Percentiles rank a stretch among this genome's conserved stretches.
Evolutionary conservation across 2,329 filamentous ascomycete genomes (phyloP).

Genomic region (Ilyonectria mors-panacis): DNA sequence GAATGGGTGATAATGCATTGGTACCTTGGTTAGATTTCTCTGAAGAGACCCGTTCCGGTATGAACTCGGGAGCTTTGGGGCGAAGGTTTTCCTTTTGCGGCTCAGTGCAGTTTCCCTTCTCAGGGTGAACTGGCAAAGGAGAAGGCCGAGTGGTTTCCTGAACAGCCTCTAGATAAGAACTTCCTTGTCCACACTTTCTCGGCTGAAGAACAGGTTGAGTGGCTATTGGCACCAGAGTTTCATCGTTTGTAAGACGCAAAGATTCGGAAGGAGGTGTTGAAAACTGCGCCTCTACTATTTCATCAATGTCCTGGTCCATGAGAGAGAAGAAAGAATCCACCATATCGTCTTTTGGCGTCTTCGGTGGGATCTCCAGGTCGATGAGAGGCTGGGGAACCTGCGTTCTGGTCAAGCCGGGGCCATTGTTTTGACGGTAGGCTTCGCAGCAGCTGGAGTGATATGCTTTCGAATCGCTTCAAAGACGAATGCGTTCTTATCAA

Average conservation of each 20-base stretch:
- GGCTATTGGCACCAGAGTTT: not conserved
- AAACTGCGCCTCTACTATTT: constrained; percentile 9
- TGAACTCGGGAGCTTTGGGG: constrained; percentile 40
- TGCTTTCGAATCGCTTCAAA: not conserved
- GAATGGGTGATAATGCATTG: not conserved
- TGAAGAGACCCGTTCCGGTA: constrained; percentile 12
- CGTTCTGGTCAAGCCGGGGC: not conserved
- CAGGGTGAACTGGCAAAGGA: constrained; percentile 2
- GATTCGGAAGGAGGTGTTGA: not conserved
- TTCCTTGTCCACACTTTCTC: not conserved
- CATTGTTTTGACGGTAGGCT: not conserved
- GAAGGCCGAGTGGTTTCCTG: not conserved
- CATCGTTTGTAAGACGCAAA: not conserved
- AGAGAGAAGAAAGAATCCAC: constrained; percentile 41
- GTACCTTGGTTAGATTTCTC: not conserved
- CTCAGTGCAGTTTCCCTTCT: constrained; percentile 24
- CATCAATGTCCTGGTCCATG: constrained; percentile 21
- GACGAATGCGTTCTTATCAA: not conserved
- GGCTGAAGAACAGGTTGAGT: not conserved
- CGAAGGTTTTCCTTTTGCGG: constrained; percentile 25
- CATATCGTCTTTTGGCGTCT: constrained; percentile 22
- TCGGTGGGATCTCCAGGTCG: not conserved
- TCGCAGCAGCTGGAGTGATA: not conserved
- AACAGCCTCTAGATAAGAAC: not conserved
- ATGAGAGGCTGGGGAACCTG: not conserved